These are phyloP conservation scores for Acacia pycnantha DNA, from an alignment of 331 rosid genomes.

Conservation along the genomic window DNA sequence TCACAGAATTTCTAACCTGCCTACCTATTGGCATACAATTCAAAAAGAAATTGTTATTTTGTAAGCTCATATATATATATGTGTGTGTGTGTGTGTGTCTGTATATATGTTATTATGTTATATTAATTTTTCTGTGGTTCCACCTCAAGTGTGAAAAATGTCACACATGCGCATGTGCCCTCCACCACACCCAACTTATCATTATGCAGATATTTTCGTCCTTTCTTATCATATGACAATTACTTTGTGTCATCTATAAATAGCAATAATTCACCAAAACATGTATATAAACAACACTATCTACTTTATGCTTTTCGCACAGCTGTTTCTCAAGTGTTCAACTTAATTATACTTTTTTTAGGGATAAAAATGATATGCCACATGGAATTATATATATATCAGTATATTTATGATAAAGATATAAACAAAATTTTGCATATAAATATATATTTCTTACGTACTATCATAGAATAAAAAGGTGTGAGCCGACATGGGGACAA, in stretches of 20 bases:
- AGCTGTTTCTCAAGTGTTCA: background rate
- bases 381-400: background rate
- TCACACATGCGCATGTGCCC: background rate
- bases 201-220: background rate
- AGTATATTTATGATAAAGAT: too few relatives aligned
- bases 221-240: background rate
- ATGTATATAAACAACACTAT: background rate
- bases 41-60: background rate
- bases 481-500: background rate
- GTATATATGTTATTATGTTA: too few relatives aligned
- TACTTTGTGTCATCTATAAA: background rate
- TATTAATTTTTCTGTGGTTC: background rate
- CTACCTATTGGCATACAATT: background rate
- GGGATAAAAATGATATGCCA: background rate
- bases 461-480: background rate
- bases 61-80: background rate
- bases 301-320: background rate
- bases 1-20: background rate
- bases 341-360: too few relatives aligned
- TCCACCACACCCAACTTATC: background rate
- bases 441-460: background rate
- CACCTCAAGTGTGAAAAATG: background rate
- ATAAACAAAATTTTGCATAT: background rate
- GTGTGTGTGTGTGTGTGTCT: too few relatives aligned
- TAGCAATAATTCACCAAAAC: background rate